Percentiles rank a stretch among this genome's conserved stretches.
Evolutionary conservation across 1,284 basidiomycete species (phyloP).

Genomic region (Xanthoconium separans): DNA sequence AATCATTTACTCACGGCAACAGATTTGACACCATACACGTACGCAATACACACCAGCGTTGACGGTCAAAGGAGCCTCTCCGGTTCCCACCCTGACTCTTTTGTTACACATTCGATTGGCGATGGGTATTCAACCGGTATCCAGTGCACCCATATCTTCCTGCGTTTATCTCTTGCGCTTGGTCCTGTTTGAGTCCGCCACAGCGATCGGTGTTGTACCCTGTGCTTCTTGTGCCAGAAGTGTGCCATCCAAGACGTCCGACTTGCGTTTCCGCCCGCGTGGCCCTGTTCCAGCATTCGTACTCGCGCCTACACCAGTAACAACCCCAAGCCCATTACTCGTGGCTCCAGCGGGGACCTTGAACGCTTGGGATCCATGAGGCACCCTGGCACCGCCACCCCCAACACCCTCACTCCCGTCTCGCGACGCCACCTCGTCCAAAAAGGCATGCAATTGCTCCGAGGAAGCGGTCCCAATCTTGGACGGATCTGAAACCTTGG

Average conservation of each 20-base stretch:
- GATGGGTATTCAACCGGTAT: neutral
- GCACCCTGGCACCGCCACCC: neutral
- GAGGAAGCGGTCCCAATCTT: constrained; percentile 34
- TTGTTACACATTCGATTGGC: neutral
- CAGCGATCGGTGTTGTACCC: no score
- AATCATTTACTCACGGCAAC: no score
- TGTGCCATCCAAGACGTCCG: constrained; percentile 36
- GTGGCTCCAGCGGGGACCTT: neutral
- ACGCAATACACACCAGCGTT: neutral
- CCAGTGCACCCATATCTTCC: neutral
- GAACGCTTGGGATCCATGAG: constrained; percentile 4
- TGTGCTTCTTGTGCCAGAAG: neutral
- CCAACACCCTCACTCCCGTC: constrained; percentile 17
- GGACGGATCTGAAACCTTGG: constrained; percentile 21
- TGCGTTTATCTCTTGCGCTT: constrained; percentile 28
- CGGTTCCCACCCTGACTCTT: neutral
- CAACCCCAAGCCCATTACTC: neutral
- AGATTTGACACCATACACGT: neutral
- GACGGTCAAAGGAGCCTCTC: neutral
- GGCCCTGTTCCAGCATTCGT: neutral
- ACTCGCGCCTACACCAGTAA: neutral
- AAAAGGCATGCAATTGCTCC: constrained; percentile 43
- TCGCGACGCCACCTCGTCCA: constrained; percentile 41
- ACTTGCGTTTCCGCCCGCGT: constrained; percentile 47
- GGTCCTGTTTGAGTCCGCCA: constrained; percentile 8